These are phyloP conservation scores for Rosa hybrid DNA, from an alignment of 331 rosid species.

Conservation along the genomic window DNA sequence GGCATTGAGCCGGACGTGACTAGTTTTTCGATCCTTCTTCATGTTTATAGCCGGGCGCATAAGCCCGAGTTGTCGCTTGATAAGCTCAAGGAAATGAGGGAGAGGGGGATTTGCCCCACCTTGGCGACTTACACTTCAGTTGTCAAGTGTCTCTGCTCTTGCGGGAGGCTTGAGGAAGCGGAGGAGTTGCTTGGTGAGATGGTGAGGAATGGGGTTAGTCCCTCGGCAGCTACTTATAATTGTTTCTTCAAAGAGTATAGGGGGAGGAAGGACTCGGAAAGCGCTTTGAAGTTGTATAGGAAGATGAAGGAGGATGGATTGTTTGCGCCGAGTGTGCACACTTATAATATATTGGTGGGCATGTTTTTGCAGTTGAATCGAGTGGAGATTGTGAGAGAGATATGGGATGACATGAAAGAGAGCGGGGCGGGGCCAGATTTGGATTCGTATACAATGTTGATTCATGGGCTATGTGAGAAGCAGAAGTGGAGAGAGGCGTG, in stretches of 20 bases:
- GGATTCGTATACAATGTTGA: conserved; percentile 66
- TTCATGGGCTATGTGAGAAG: conserved; percentile 70
- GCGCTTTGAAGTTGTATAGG: conserved; percentile 69
- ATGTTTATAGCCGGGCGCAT: conserved; percentile 85
- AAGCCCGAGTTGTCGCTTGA: conserved; percentile 71
- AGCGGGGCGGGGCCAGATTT: conserved; percentile 71
- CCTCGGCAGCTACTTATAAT: conserved; percentile 66
- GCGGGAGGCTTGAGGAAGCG: conserved; percentile 75
- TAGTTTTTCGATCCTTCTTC: conserved; percentile 77
- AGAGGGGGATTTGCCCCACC: conserved; percentile 69
- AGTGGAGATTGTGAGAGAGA: conserved; percentile 49
- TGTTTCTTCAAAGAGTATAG: conserved; percentile 77
- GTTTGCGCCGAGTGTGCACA: conserved; percentile 56
- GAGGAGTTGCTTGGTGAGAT: conserved; percentile 67
- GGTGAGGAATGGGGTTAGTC: conserved; percentile 61
- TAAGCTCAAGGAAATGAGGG: conserved; percentile 63
- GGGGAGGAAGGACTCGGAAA: conserved; percentile 61
- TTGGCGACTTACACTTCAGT: conserved; percentile 76
- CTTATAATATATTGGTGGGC: conserved; percentile 56
- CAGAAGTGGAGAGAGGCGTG: conserved; percentile 79
- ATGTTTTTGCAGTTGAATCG: conserved; percentile 59
- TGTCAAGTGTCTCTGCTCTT: conserved; percentile 73
- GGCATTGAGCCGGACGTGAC: conserved; percentile 92
- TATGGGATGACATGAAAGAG: conserved; percentile 74
- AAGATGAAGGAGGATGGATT: conserved; percentile 64